phyloP scores from a whole-genome alignment of 2,329 filamentous ascomycete species.

The Gaeumannomyces sp. region DNA sequence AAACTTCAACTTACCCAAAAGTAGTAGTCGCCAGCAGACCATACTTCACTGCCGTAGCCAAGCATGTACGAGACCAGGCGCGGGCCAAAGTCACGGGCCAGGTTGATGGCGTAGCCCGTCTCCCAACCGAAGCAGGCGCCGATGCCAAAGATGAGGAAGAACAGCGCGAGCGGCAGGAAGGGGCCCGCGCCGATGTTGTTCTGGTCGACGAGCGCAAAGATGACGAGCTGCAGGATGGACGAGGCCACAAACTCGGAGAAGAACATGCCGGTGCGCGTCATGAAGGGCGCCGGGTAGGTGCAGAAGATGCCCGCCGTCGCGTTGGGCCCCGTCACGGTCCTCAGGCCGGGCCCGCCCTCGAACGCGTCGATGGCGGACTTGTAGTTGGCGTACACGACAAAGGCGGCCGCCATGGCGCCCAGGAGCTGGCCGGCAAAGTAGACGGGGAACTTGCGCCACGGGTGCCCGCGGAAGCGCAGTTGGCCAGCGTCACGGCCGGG shows the following conservation, averaged over 20 bases:
- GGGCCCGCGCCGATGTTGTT: slow-evolving; percentile 47
- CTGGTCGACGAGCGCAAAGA: slow-evolving; percentile 57
- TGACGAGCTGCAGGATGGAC: slow-evolving; percentile 62
- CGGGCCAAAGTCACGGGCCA: slow-evolving; percentile 58
- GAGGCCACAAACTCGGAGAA: slow-evolving; percentile 67
- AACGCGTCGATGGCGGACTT: slow-evolving; percentile 57
- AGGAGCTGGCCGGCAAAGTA: slow-evolving; percentile 61
- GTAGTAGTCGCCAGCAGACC: slow-evolving; percentile 62
- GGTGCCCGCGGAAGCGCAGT: slow-evolving; percentile 60
- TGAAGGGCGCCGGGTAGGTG: slow-evolving; percentile 63
- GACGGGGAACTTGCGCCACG: slow-evolving; percentile 64
- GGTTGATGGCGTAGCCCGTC: slow-evolving; percentile 70
- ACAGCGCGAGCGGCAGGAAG: slow-evolving; percentile 43
- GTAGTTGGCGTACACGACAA: slow-evolving; percentile 58
- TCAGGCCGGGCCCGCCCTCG: slow-evolving; percentile 50
- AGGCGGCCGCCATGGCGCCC: slow-evolving; percentile 57
- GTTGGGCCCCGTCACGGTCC: slow-evolving; percentile 53
- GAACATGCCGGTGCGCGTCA: slow-evolving; percentile 61
- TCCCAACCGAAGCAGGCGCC: slow-evolving; percentile 71
- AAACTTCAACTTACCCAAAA: slow-evolving; percentile 53
- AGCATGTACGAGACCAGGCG: slow-evolving; percentile 33
- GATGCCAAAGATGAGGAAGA: slow-evolving; percentile 58
- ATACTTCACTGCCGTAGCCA: slow-evolving; percentile 58
- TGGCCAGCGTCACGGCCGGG: slow-evolving; percentile 64
- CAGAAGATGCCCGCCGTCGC: slow-evolving; percentile 66